Base-by-base conservation (phyloP, 352 stramenopile genomes). In the Globisporangium paddicum region DNA sequence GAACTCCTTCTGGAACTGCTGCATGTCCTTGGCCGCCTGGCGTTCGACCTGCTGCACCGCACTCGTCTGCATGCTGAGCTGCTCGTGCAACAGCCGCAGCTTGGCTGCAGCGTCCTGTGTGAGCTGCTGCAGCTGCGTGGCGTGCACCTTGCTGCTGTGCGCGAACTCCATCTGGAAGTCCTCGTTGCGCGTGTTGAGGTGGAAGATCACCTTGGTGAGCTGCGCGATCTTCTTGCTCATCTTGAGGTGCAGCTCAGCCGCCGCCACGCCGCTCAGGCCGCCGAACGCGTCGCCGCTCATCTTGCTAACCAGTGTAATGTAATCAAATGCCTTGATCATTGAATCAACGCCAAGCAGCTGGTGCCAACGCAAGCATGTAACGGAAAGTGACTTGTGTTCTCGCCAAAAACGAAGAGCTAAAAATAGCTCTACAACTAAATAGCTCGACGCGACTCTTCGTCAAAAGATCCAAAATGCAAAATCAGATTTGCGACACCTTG, bases 201-300 rank as follows among this genome's bases (percentile, higher is more conserved):
- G 90, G 75, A 96, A 97, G 54, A 97, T 96, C 35, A 97, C 91
- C 66, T 97, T 97, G 26, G 91, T 98, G 21, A 98, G 76, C 82
- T 97, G 90, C 49, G 91, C 90, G 58, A 98, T 91, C 74, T 98
- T 97, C 73, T 97, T 97, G 73, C 86, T 96, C 90, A 97, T 97
- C 68, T 97, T 97, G 42, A 96, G 73, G 54, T 97, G 89, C 63
- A 97, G 60, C 53, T 96, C 87, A 3, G 69, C 73, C 30, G 57
- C 49, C 57, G 59, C 28, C 59, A 48, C 30, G 59, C 55, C 48
- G 49, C 45, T 40, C 40, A 62, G 46, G 26, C 57, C 69, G 48
- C 47, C 57, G n/a, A 58, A 62, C 40, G 64, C 41, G 37, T 68
- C 59, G 62, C 66, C 61, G 46, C 54, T 55, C 68, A 77, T 77